A percentile compares a stretch with the other conserved stretches of the same genome.
Conservation (phyloP, 352 stramenopile genomes). For the Pythium chondricola region DNA sequence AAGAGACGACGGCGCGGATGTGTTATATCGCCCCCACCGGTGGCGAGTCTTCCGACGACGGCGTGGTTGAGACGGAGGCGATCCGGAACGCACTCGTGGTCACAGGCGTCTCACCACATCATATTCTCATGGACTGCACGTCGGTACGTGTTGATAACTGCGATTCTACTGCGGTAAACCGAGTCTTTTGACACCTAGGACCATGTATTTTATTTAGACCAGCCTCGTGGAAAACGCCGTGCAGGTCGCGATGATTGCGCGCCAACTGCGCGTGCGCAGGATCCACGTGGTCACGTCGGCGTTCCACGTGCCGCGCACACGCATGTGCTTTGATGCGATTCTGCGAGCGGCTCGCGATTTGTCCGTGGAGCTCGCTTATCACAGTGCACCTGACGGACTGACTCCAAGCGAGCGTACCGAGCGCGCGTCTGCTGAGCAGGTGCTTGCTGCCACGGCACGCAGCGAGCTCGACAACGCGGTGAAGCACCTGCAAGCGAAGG, state of each 20-base stretch:
- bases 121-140: constrained; percentile 68
- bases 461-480: constrained; percentile 8
- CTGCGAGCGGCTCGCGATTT: constrained; percentile 18
- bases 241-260: constrained; percentile 22
- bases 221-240: constrained; percentile 35
- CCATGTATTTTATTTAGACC: too few relatives aligned
- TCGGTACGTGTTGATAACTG: constrained; percentile 35
- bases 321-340: constrained; percentile 27
- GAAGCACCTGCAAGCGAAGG: constrained; percentile 5
- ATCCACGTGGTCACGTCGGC: constrained; percentile 34
- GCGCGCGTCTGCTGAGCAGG: constrained; percentile 16
- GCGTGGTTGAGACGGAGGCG: constrained; percentile 38
- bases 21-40: constrained; percentile 29
- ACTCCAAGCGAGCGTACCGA: constrained; percentile 17
- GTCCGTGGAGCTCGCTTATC: constrained; percentile 22
- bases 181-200: too few relatives aligned
- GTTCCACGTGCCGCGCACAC: constrained; percentile 26
- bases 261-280: constrained; percentile 23
- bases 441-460: constrained; percentile 10
- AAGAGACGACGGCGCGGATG: constrained; percentile 1
- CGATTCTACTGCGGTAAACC: too few relatives aligned
- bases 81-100: constrained; percentile 46
- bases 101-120: constrained; percentile 51
- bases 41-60: constrained; percentile 31
- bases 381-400: constrained; percentile 22